Base-by-base conservation (phyloP, 2,329 filamentous ascomycete genomes). In the Fusarium marasasianum region DNA sequence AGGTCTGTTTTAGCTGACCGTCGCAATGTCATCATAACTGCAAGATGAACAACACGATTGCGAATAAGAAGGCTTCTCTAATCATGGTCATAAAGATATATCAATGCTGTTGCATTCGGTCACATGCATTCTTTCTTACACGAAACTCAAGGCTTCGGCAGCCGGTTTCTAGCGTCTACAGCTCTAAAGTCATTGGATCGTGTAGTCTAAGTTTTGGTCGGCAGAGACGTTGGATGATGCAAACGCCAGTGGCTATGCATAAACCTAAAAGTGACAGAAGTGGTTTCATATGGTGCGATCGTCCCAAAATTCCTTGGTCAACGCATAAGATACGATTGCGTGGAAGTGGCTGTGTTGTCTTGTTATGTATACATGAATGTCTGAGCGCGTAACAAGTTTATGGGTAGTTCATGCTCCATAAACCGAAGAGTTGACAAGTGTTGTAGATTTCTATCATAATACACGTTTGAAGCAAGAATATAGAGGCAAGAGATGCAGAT, bases 131-230 rank as follows among this genome's bases (percentile, higher is more conserved):
- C 29, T 41, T 61, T 37, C 29, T 41, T 35, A 50, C 65, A 64
- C 50, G 44, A 69, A 69, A 64, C 65, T 37, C 33, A 50, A 56
- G 55, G 48, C 50, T 64, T 63, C 57, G 40, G 50, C 57, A 55
- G 29, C 38, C 38, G 55, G 44, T 54, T 56, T 64, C 57, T 55
- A 69, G 65, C 48, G 29, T 56, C 26, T 35, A 68, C 24, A 33
- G 38, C 24, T 38, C n/a, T 7, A 7, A n/a, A 22, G 24, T 45
- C 38, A 69, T 69, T 69, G 65, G 65, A 45, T 56, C 50, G 31
- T 45, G 18, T 44, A 29, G 29, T 29, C 29, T 29, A 18, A 38
- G 40, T 53, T 38, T n/a, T 22, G 17, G 31, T 45, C 50, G 17
- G 22, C 56, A 53, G 22, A 29, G 41, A 65, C 57, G 50, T 56